Evolutionary conservation across 352 stramenopile genomes (phyloP).

Genomic region (Phytophthora ohioensis): DNA sequence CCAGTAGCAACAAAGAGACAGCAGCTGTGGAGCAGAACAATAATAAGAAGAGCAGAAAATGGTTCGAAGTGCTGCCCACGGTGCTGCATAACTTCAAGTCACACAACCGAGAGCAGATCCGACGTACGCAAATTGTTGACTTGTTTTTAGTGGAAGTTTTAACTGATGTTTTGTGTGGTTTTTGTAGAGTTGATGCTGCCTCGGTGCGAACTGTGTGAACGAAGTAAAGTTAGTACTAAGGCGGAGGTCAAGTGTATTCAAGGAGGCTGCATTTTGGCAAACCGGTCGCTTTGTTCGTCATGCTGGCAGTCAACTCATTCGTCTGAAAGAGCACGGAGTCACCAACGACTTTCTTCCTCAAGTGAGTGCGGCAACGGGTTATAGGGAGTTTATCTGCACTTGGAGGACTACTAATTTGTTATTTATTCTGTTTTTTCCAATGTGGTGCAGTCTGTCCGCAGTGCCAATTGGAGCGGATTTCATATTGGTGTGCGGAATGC

Average conservation of each 20-base stretch:
- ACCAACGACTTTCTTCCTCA: constrained; percentile 32
- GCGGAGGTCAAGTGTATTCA: constrained; percentile 39
- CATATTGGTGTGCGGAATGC: constrained; percentile 67
- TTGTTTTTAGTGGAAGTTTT: not conserved
- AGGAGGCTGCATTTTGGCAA: constrained; percentile 21
- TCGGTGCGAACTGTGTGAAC: constrained; percentile 32
- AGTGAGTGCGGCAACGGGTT: constrained; percentile 34
- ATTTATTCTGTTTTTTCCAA: constrained; percentile 2
- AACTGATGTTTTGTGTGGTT: not conserved
- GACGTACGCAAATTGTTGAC: constrained; percentile 24
- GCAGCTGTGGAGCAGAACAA: not conserved
- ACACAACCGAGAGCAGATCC: constrained; percentile 39
- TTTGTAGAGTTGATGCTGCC: constrained; percentile 38
- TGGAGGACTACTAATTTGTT: not conserved
- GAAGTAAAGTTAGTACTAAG: constrained; percentile 7
- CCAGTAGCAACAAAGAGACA: not conserved
- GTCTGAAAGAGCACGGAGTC: constrained; percentile 23
- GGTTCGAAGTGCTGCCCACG: constrained; percentile 43
- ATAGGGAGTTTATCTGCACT: too few species aligned
- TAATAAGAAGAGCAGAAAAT: constrained; percentile 24
- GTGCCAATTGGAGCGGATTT: constrained; percentile 55
- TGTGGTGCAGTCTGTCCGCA: constrained; percentile 60
- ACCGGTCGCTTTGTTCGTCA: constrained; percentile 24
- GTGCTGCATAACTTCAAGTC: constrained; percentile 42
- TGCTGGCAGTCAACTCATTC: constrained; percentile 39